Evolutionary conservation across 108 stramenopile species (phyloP), one percentile per base, ranked within the genome.

Genomic region (Schizochytrium sp.): DNA sequence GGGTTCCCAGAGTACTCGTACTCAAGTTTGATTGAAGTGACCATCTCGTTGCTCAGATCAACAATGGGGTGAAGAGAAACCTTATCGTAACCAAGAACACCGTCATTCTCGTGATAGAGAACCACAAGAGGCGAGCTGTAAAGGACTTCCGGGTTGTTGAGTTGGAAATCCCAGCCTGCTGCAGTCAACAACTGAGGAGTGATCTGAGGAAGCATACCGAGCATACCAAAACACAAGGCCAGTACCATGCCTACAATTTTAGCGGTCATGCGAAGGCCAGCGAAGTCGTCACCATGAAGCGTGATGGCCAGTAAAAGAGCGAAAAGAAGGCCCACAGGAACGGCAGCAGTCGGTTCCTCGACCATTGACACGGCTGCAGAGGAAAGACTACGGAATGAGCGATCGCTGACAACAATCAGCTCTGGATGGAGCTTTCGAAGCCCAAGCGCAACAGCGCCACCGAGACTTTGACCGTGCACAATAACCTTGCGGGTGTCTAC

Each of bases 401-500:
- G 47, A 53, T 83, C 76, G 76, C 76, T 83, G 5, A 83, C 53
- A 47, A 83, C 76, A 42, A 83, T n/a, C 7, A 83, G 53, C 5
- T 83, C 28, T 7, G 76, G 76, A 47, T 53, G 12, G 17, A 55
- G 8, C 28, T 83, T 47, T n/a, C 76, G 76, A 8, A 83, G 47
- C 50, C 40, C 28, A 40, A 83, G 76, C 5, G 76, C 76, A 5
- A 83, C 53, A 53, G 76, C 76, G 50, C 76, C 76, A n/a, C 76
- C 76, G 17, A 83, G 53, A 28, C 76, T 83, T 53, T 53, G 55
- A n/a, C 76, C 76, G 28, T 83, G 76, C 47, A 55, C 76, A 53
- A 83, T 17, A 17, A 83, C 10, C 38, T 38, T n/a, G 50, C 55
- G 28, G 15, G 49, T 38, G 13, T 49, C 50, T 47, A 47, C 8